Base-by-base conservation (phyloP, 2,329 filamentous ascomycete species). In the Allantophomopsis lycopodina region DNA sequence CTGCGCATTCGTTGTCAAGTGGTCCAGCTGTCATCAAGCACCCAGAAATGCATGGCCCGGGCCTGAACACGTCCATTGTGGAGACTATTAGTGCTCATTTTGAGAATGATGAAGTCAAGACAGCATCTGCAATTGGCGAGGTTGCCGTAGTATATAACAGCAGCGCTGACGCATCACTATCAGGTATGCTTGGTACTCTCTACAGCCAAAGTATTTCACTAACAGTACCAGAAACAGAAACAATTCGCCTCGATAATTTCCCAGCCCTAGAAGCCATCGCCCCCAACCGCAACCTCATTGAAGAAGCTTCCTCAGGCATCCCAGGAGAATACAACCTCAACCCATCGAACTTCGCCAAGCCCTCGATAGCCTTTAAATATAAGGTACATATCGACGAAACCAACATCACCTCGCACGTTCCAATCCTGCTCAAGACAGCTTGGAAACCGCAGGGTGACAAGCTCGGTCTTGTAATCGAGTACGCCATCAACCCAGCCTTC, bases 11-110 rank as follows among this genome's bases (percentile, higher is more conserved):
- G 2, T 63, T 89, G 33, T 78, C 76, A 44, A 76, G 77, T 35
- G 76, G 77, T 35, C 64, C 80, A 34, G 70, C 70, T 4, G 74
- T 83, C n/a, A 64, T 76, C 38, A 80, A 78, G 51, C 91, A 98
- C 55, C 80, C 86, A 1, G 87, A 95, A 14, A 69, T 94, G 60
- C 73, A 80, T 39, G 73, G 76, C 8, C 75, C 83, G 1, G 89
- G 91, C 2, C 66, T 98, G 5, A 91, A 86, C 57, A 78, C 83
- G 3, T 96, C 89, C 12, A 73, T 96, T 40, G 82, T 96, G 38
- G 91, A 98, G 59, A 91, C 83, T 0, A 76, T 96, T n/a, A 91
- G 78, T 44, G 84, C 83, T 12, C 76, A 76, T 39, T 93, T 95
- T 55, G 80, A 88, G 41, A 73, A 80, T 28, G 83, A 84, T 7